phyloP scores from a whole-genome alignment of 1,139 yeast genomes.

The Scheffersomyces titani region DNA sequence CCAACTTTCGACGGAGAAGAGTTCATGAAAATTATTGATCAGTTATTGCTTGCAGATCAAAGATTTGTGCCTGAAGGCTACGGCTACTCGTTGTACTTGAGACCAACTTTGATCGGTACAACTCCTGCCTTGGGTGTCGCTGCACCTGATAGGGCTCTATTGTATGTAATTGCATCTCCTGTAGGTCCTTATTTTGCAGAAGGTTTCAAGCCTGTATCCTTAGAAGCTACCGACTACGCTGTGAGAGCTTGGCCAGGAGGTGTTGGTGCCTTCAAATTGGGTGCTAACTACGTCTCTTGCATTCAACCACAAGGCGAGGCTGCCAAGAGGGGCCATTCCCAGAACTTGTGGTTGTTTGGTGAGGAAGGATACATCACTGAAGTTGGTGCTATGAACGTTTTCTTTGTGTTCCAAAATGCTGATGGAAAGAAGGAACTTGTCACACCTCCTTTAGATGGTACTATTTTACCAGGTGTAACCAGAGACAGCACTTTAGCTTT shows the following conservation, averaged over 20 bases:
- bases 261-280: constrained; percentile 44
- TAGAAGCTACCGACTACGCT: constrained; percentile 35
- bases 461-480: constrained; percentile 46
- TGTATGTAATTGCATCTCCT: constrained; percentile 36
- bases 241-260: constrained; percentile 52
- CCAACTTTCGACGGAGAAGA: constrained; percentile 41
- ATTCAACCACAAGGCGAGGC: constrained; percentile 37
- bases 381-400: constrained; percentile 47
- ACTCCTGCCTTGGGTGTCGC: constrained; percentile 37
- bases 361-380: constrained; percentile 43
- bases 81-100: constrained; percentile 30
- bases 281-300: constrained; percentile 50
- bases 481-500: constrained; percentile 41
- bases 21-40: constrained; percentile 34
- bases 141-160: constrained; percentile 35
- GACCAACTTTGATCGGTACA: constrained; percentile 32
- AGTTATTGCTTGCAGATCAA: constrained; percentile 34
- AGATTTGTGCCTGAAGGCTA: constrained; percentile 27
- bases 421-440: constrained; percentile 37
- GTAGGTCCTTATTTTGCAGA: constrained; percentile 32
- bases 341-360: constrained; percentile 47
- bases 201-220: constrained; percentile 37
- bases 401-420: constrained; percentile 36
- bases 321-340: constrained; percentile 36
- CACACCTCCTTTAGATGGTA: constrained; percentile 45